phyloP scores from a whole-genome alignment of 345 rosid genomes.

The rapeseed (Brassica napus) region DNA sequence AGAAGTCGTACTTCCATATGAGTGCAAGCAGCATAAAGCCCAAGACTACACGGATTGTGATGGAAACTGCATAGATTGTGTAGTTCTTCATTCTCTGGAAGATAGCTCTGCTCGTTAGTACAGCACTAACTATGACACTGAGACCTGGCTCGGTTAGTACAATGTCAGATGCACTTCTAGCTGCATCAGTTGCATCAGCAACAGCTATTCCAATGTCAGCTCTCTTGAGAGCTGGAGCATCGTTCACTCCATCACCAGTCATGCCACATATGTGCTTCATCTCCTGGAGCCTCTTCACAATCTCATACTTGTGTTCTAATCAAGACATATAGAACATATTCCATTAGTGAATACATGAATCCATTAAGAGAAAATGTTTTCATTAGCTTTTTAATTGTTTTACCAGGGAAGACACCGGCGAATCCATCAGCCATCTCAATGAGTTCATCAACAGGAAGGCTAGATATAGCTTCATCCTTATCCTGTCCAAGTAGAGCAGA shows the following conservation, averaged over 20 bases:
- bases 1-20: constrained; percentile 90
- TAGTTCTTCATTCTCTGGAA: constrained; percentile 98
- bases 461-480: constrained; percentile 52
- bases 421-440: constrained; percentile 96
- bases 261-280: constrained; percentile 93
- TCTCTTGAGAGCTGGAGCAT: constrained; percentile 92
- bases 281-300: constrained; percentile 81
- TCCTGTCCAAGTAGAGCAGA: constrained; percentile 78
- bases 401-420: constrained; percentile 95
- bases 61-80: constrained; percentile 95
- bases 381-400: background rate
- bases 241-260: constrained; percentile 99
- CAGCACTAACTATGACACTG: constrained; percentile 94
- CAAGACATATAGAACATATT: background rate
- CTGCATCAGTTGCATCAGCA: constrained; percentile 98
- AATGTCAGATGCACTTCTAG: constrained; percentile 87
- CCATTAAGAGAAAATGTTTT: background rate
- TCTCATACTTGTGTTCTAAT: constrained; percentile 90
- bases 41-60: constrained; percentile 82
- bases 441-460: constrained; percentile 76
- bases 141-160: constrained; percentile 94
- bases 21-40: constrained; percentile 89
- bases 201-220: constrained; percentile 98
- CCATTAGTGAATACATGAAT: background rate
- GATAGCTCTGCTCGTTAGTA: constrained; percentile 88